Evolutionary conservation across 2,329 filamentous ascomycete species (phyloP), one percentile per base, ranked within the genome.

Genomic region (Talaromyces sp.): DNA sequence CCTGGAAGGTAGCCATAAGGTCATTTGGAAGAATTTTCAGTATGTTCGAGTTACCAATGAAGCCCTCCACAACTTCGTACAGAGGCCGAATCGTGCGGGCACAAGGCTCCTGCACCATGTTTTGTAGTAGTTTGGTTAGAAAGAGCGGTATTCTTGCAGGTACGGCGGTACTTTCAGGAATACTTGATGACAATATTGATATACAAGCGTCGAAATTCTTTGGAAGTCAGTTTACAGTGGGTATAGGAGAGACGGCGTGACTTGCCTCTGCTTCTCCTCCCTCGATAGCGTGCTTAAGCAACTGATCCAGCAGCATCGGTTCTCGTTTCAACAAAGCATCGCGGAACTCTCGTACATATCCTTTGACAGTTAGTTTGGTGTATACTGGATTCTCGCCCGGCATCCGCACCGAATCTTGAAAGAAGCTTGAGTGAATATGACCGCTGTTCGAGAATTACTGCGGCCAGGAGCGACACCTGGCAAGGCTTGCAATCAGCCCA

Each of bases 351-450:
- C 64, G 39, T n/a, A 71, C 61, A 17, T 56, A 65, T 39, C 67
- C 76, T 78, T 58, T 62, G 39, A 54, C 32, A 56, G 58, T 57
- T 51, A 59, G 44, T 60, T 56, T 17, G 57, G 9, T 28, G 56
- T 10, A 32, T 51, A 54, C 17, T 54, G 53, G 25, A 15, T 19
- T 22, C 36, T 30, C 6, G 15, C 25, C 28, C 17, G 49, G 62
- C 30, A 74, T 19, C 5, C 69, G 64, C 60, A 84, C 82, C 78
- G 32, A 86, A 77, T 42, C 66, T 70, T n/a, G 77, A 70, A 44
- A 87, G 69, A 30, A 86, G 73, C 63, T 81, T 81, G 4, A 79
- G 75, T 71, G 82, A 84, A 53, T 79, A 76, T 36, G 80, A 76
- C 39, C 86, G 70, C 28, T 79, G 80, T 62, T 82, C 78, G 32